A percentile compares a stretch with the other conserved stretches of the same genome.
Conservation (phyloP, 495 filamentous ascomycete species). For the Talaromyces adpressus region DNA sequence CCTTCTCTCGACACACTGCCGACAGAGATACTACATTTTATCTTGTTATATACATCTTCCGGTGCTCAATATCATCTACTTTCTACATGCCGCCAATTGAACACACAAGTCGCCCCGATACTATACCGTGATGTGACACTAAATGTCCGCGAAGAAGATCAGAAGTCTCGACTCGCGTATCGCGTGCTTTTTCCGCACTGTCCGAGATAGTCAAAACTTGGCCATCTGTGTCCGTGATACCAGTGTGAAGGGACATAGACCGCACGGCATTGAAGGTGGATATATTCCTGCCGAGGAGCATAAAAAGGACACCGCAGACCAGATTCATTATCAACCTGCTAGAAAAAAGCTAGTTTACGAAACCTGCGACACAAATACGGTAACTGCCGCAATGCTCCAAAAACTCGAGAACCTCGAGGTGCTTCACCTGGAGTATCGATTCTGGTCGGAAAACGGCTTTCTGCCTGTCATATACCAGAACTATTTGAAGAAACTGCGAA, state of each 20-base stretch:
- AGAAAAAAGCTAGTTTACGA: not conserved
- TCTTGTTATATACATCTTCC: not conserved
- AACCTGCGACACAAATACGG: not conserved
- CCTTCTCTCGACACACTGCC: not conserved
- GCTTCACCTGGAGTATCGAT: not conserved
- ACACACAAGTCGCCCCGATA: not conserved
- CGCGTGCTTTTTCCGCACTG: not conserved
- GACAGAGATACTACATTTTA: not conserved
- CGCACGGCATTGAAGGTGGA: not conserved
- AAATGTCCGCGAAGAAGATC: not conserved
- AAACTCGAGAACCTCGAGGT: not conserved
- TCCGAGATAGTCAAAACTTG: not conserved
- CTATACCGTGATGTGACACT: not conserved
- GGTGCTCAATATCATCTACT: not conserved
- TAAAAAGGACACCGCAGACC: not conserved
- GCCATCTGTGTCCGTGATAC: not conserved
- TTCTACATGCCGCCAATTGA: not conserved
- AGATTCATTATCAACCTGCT: not conserved
- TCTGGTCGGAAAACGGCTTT: not conserved
- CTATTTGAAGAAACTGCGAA: not conserved
- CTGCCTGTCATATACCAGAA: no score
- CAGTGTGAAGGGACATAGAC: not conserved
- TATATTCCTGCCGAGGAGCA: no score
- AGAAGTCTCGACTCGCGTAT: not conserved
- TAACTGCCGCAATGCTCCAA: not conserved